phyloP scores from a whole-genome alignment of 2,329 filamentous ascomycete genomes.

The Aspergillus eucalypticola region DNA sequence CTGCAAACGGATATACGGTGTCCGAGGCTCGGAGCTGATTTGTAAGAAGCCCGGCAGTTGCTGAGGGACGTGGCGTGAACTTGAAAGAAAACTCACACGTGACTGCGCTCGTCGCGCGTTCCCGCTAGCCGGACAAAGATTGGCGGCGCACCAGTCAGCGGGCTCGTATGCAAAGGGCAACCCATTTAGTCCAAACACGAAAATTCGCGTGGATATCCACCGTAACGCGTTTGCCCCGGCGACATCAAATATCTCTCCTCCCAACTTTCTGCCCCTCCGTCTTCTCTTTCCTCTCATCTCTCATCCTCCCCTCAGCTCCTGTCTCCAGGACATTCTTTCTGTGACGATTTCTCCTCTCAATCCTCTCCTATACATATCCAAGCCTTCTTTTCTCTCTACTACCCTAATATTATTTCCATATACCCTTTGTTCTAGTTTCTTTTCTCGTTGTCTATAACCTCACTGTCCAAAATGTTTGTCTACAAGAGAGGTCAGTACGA shows the following conservation, averaged over 20 bases:
- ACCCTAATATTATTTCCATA: slow-evolving; percentile 21
- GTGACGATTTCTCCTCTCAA: slow-evolving; percentile 3
- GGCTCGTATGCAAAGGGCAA: slow-evolving; percentile 22
- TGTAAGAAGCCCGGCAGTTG: neutral
- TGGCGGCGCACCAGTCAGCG: neutral
- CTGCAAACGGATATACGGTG: neutral
- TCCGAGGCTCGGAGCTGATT: slow-evolving; percentile 1
- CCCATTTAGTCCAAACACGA: slow-evolving; percentile 35
- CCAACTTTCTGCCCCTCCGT: slow-evolving; percentile 28
- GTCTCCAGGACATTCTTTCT: slow-evolving; percentile 14
- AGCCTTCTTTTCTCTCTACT: slow-evolving; percentile 13
- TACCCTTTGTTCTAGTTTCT: slow-evolving; percentile 24
- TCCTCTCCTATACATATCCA: slow-evolving; percentile 4
- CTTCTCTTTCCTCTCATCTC: slow-evolving; percentile 28
- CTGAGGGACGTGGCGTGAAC: slow-evolving; percentile 8
- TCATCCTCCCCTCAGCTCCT: slow-evolving; percentile 23
- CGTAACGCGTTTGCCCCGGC: slow-evolving; percentile 34
- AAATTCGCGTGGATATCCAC: slow-evolving; percentile 35
- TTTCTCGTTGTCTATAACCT: slow-evolving; percentile 15
- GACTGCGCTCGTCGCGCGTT: slow-evolving; percentile 22
- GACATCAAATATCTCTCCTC: slow-evolving; percentile 36
- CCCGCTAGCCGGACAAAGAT: slow-evolving; percentile 15
- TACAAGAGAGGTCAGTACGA: slow-evolving; percentile 60
- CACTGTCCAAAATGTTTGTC: slow-evolving; percentile 56
- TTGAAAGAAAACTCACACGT: slow-evolving; percentile 16